A percentile compares a stretch with the other conserved stretches of the same genome.
phyloP scores from a whole-genome alignment of 2,329 filamentous ascomycete genomes.

The Dothistroma pini region DNA sequence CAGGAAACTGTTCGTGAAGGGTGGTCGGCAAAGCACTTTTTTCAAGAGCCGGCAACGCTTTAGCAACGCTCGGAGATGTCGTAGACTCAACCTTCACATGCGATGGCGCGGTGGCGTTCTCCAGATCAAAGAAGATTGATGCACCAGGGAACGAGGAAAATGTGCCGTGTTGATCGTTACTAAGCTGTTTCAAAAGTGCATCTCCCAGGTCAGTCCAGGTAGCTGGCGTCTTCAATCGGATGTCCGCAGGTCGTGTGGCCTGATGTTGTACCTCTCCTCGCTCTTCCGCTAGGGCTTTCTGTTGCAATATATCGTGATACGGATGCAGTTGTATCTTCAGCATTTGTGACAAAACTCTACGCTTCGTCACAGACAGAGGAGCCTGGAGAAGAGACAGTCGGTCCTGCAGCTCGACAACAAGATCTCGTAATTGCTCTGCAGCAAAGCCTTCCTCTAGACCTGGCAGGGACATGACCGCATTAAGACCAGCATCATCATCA shows the following conservation, averaged over 20 bases:
- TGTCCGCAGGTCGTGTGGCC: conserved; percentile 13
- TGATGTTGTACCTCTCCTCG: background rate
- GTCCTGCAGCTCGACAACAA: conserved; percentile 53
- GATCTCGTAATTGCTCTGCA: conserved; percentile 47
- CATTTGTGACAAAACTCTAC: conserved; percentile 49
- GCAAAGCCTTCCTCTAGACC: conserved; percentile 56
- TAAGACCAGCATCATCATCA: conserved; percentile 56
- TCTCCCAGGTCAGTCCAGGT: conserved; percentile 36
- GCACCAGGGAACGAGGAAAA: conserved; percentile 17
- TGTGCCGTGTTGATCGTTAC: conserved; percentile 28
- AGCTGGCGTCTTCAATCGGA: conserved; percentile 26
- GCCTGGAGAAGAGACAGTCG: conserved; percentile 52
- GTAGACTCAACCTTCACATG: background rate
- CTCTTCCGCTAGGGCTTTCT: conserved; percentile 12
- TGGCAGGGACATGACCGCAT: conserved; percentile 53
- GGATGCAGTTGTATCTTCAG: conserved; percentile 55
- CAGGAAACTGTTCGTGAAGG: conserved; percentile 33
- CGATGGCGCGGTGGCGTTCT: background rate
- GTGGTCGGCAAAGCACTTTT: conserved; percentile 14
- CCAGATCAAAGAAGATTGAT: conserved; percentile 29
- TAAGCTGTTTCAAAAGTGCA: conserved; percentile 28
- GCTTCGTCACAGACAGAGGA: conserved; percentile 48
- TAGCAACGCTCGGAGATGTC: conserved; percentile 3
- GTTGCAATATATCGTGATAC: conserved; percentile 43
- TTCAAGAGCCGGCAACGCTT: background rate